Evolutionary conservation across 2,329 filamentous ascomycete genomes (phyloP), one percentile per base, ranked within the genome.

Genomic region (Talaromyces piceae): DNA sequence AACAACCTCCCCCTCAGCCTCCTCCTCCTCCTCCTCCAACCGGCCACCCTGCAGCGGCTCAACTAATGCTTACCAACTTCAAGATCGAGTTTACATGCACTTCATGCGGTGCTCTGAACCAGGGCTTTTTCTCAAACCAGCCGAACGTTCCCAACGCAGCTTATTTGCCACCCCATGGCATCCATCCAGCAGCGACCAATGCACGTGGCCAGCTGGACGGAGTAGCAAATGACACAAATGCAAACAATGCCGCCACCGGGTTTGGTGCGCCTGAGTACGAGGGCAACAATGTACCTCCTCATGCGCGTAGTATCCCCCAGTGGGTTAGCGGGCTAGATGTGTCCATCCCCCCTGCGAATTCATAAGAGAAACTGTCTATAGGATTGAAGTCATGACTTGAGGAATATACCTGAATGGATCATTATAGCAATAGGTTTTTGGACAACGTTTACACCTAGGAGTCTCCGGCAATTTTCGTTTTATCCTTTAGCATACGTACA

Each of bases 41-140:
- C 49, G 59, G 62, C 18, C 63, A 66, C 47, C 53, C 59, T 37
- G 54, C 56, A 8, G 57, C 60, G 13, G 53, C 66, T 8, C 65
- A 67, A 39, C 55, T 67, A 41, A 56, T 66, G 26, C 56, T 69
- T 5, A 64, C 66, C 8, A 66, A 68, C 37, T 68, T 70, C 51
- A 70, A 69, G 52, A 67, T 70, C 37, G 67, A 70, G 43, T 70
- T 70, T 23, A 66, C 66, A 5, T 70, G 67, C 47, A 67, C 64
- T 5, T 62, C 65, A 2, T 70, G 67, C 41, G 67, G 67, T 22
- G 60, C 64, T 30, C 46, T 68, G 28, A 70, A 70, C 44, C 66
- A 70, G 48, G 65, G 66, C 53, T 69, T 69, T 49, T 64, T 69
- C 22, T 64, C 64, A 27, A 67, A 68, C 22, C 66, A 69, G 26